A percentile compares a stretch with the other conserved stretches of the same genome.
Conservation (phyloP, 1,139 yeast genomes). For the Sugiyamaella castrensis region DNA sequence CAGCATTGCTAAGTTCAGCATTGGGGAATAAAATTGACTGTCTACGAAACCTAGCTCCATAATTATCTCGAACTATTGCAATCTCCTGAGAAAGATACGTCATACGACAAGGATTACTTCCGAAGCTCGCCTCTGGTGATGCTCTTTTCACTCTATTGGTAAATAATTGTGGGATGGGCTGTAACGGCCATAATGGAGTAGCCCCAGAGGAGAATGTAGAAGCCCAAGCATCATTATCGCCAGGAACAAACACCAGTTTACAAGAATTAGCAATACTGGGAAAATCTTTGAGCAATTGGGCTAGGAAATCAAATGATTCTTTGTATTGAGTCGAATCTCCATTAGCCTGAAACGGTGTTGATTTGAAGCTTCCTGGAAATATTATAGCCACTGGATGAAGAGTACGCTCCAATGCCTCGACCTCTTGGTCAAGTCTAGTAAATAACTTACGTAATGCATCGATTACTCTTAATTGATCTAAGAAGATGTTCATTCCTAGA, state of each 20-base stretch:
- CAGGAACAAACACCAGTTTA: conserved; percentile 72
- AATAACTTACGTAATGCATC: conserved; percentile 64
- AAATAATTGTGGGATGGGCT: conserved; percentile 66
- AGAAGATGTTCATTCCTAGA: conserved; percentile 68
- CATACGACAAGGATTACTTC: conserved; percentile 73
- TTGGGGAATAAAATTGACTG: conserved; percentile 57
- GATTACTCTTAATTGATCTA: conserved; percentile 57
- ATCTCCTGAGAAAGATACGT: conserved; percentile 83
- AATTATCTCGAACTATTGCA: conserved; percentile 67
- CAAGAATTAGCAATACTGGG: conserved; percentile 42
- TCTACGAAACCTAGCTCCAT: conserved; percentile 63
- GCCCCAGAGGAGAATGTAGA: conserved; percentile 69
- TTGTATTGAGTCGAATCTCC: conserved; percentile 55
- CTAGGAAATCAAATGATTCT: conserved; percentile 68
- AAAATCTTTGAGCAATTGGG: conserved; percentile 50
- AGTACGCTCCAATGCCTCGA: conserved; percentile 39
- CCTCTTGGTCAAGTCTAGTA: conserved; percentile 44
- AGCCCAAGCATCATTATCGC: conserved; percentile 92
- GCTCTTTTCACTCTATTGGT: conserved; percentile 63
- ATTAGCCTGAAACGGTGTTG: conserved; percentile 58
- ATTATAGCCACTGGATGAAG: conserved; percentile 58
- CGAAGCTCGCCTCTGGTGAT: conserved; percentile 65
- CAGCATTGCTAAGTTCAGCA: conserved; percentile 9
- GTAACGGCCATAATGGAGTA: conserved; percentile 65
- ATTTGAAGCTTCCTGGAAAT: conserved; percentile 67